phyloP scores from a whole-genome alignment of 495 filamentous ascomycete species.

The Tuber brumale region DNA sequence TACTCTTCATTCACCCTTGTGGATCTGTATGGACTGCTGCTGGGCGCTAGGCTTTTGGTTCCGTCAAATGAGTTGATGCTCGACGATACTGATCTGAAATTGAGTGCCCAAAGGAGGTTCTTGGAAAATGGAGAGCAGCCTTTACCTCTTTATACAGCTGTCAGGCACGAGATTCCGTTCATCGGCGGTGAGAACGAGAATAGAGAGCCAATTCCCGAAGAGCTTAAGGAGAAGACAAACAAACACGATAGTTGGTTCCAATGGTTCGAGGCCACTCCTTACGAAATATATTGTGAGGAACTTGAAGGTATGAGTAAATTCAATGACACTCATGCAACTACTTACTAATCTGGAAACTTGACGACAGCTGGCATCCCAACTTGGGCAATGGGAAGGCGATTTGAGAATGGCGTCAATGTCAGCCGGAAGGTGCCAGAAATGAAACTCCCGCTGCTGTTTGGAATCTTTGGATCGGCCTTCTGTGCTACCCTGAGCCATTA shows the following conservation, averaged over 20 bases:
- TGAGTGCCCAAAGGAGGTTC: constrained; percentile 73
- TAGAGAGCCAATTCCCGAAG: constrained; percentile 43
- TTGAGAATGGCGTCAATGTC: constrained; percentile 62
- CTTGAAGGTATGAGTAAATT: constrained; percentile 45
- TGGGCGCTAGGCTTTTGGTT: constrained; percentile 76
- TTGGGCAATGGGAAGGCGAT: constrained; percentile 82
- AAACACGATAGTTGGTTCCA: constrained; percentile 68
- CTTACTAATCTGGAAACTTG: constrained; percentile 15
- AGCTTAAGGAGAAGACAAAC: constrained; percentile 57
- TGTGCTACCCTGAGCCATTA: constrained; percentile 93
- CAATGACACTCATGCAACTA: constrained; percentile 7
- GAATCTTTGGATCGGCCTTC: constrained; percentile 91
- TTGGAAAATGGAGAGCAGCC: constrained; percentile 70
- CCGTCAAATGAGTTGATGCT: constrained; percentile 75
- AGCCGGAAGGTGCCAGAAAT: constrained; percentile 66
- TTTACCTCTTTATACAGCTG: constrained; percentile 87
- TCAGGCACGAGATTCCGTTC: constrained; percentile 91
- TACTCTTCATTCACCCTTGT: constrained; percentile 81
- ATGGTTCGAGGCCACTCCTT: constrained; percentile 95
- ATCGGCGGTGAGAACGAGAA: constrained; percentile 46
- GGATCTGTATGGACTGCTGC: constrained; percentile 79
- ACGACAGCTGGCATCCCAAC: constrained; percentile 78
- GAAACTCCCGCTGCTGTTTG: constrained; percentile 72
- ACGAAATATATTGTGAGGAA: constrained; percentile 95
- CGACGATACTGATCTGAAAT: constrained; percentile 69